phyloP scores from a whole-genome alignment of 2,329 filamentous ascomycete species.

The Curvularia sp. region DNA sequence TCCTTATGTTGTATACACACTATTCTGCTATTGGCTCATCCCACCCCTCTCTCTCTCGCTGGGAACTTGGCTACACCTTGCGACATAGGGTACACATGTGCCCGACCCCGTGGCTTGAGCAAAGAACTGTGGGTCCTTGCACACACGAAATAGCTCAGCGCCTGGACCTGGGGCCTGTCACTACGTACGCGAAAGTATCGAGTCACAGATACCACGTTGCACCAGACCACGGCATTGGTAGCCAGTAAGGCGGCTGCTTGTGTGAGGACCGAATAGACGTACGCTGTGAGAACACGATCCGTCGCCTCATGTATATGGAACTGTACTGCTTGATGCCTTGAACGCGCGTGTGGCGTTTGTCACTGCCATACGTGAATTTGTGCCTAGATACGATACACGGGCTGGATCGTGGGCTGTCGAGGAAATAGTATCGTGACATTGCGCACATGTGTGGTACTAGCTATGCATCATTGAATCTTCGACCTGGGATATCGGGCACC shows the following conservation, averaged over 20 bases:
- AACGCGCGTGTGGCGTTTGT: conserved; percentile 4
- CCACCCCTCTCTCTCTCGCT: conserved; percentile 13
- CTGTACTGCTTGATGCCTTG: conserved; percentile 1
- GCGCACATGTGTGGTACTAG: not conserved
- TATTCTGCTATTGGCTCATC: not conserved
- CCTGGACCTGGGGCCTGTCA: conserved; percentile 13
- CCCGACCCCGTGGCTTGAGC: conserved; percentile 6
- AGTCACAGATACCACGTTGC: conserved; percentile 15
- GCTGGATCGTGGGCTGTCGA: not conserved
- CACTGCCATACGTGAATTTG: conserved; percentile 2
- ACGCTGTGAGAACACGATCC: not conserved
- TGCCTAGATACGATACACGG: conserved; percentile 4
- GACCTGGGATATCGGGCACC: not conserved
- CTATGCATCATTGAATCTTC: too few species aligned
- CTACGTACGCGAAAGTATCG: conserved; percentile 11
- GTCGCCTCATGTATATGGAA: conserved; percentile 8
- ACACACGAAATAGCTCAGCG: conserved; percentile 7
- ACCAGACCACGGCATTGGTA: conserved; percentile 9
- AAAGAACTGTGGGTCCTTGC: conserved; percentile 22
- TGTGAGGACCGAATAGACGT: conserved; percentile 8
- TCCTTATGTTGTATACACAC: not conserved
- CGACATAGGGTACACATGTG: not conserved
- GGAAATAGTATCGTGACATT: not conserved
- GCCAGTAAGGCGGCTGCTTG: conserved; percentile 2
- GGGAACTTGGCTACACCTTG: not conserved